Base-by-base conservation (phyloP, 2,329 filamentous ascomycete genomes). In the Claviceps sp. region DNA sequence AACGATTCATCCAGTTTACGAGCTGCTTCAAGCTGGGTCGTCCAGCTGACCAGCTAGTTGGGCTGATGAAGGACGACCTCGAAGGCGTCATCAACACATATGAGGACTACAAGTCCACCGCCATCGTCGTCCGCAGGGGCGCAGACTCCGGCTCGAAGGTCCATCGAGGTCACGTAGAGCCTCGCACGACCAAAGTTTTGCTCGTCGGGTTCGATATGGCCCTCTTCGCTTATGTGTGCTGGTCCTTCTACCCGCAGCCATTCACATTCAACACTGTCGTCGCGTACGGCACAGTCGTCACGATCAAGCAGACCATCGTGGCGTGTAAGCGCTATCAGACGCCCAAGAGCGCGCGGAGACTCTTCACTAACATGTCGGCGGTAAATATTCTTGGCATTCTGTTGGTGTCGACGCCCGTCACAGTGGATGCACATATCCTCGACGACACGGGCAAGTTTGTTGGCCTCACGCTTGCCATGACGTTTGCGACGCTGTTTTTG, bases 221-320 rank as follows among this genome's bases (percentile, higher is more conserved):
- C 55, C 54, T 58, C 20, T 58, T 58, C 39, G 51, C 56, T 38
- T 58, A 58, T 22, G 55, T 57, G 20, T 56, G 55, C 50, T 58
- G 57, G 45, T 58, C 55, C 3, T 58, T 58, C 49, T 58, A 50
- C 34, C 50, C 56, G 5, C 56, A 58, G 50, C 55, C 56, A 2
- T 57, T 58, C 29, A 58, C 56, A 2, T 58, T 58, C 52, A 58
- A 57, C 50, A 58, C 56, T 1, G 55, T 58, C 7, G 55, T 58
- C 23, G 56, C 56, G 6, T 58, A 58, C 39, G 52, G 56, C 40
- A 56, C 56, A 5, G 56, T 58, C 20, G 56, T 58, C 17, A 49
- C 51, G 44, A 53, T 58, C 50, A 58, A 57, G 49, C 56, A 58
- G 49, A 49, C 53, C 49, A 52, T 58, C 36, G 40, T 58, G 17